A percentile compares a stretch with the other conserved stretches of the same genome.
These are phyloP conservation scores for Fraxinus quadrangulata DNA, from an alignment of 257 asterid species.

Conservation along the genomic window DNA sequence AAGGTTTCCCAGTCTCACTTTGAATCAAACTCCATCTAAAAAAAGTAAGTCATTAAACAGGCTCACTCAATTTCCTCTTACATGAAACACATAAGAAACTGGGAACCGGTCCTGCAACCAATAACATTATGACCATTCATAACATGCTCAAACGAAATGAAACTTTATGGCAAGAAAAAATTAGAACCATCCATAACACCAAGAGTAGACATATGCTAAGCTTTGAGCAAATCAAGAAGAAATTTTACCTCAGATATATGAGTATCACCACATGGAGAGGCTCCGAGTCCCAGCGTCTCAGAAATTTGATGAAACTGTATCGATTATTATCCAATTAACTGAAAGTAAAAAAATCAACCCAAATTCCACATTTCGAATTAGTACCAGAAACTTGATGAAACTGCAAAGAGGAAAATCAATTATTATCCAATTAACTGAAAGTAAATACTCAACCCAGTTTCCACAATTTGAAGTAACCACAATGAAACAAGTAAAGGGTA, in stretches of 20 bases:
- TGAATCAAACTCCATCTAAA: conserved; percentile 70
- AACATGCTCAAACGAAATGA: conserved; percentile 7
- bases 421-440: neutral
- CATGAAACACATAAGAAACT: conserved; percentile 33
- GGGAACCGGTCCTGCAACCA: conserved; percentile 32
- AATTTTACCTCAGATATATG: conserved; percentile 20
- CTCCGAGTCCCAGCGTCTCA: conserved; percentile 13
- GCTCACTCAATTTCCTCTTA: conserved; percentile 27
- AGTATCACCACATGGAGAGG: conserved; percentile 30
- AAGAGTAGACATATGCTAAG: neutral
- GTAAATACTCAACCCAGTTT: neutral
- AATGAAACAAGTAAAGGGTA: neutral
- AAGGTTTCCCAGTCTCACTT: conserved; percentile 85
- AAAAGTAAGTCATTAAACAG: conserved; percentile 31
- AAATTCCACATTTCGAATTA: conserved; percentile 7
- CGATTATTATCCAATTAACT: neutral
- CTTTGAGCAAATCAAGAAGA: neutral
- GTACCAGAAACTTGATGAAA: conserved; percentile 16
- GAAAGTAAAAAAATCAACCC: neutral
- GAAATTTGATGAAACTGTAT: conserved; percentile 15
- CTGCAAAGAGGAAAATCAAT: conserved; percentile 15
- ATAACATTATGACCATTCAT: conserved; percentile 18
- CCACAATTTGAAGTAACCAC: neutral
- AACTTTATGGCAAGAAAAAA: neutral
- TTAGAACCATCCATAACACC: neutral